Conservation (phyloP, 2,329 filamentous ascomycete genomes). For the Trichoderma harzianum region DNA sequence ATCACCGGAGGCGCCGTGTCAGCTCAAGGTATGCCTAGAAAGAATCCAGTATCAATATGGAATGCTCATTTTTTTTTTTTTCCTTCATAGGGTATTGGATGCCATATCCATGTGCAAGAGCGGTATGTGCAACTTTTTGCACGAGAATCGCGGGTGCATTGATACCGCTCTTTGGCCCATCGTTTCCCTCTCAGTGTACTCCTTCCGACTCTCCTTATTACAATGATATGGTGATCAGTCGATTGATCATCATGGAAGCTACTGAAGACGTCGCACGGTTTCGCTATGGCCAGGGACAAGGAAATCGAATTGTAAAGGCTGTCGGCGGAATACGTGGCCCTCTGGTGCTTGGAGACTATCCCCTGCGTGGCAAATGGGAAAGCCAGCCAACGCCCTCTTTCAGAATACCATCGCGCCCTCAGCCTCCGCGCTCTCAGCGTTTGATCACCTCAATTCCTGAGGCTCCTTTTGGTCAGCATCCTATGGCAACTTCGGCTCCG, state of each 20-base stretch:
- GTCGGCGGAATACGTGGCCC: background rate
- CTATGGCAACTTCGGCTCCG: background rate
- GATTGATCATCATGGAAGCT: constrained; percentile 51
- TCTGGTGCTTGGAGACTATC: background rate
- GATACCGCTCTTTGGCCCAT: constrained; percentile 83
- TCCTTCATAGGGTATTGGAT: constrained; percentile 81
- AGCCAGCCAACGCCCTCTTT: background rate
- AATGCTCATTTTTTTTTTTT: background rate
- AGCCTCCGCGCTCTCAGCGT: constrained; percentile 22
- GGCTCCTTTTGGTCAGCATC: background rate
- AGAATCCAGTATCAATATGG: background rate
- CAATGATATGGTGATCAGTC: constrained; percentile 64
- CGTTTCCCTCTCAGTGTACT: constrained; percentile 72
- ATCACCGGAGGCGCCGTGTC: constrained; percentile 89
- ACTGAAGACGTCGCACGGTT: constrained; percentile 28
- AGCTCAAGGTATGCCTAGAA: constrained; percentile 68
- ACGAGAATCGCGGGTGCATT: constrained; percentile 77
- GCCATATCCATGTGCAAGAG: constrained; percentile 81
- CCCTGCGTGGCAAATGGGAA: background rate
- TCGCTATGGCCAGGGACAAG: background rate
- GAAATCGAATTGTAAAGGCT: background rate
- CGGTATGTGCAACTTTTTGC: constrained; percentile 87
- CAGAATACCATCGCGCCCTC: constrained; percentile 23
- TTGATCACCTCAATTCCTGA: background rate
- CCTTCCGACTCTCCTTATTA: constrained; percentile 61